Percentiles rank a stretch among this genome's conserved stretches.
Conservation (phyloP, 129 eudicot species). For the Deinandra increscens region DNA sequence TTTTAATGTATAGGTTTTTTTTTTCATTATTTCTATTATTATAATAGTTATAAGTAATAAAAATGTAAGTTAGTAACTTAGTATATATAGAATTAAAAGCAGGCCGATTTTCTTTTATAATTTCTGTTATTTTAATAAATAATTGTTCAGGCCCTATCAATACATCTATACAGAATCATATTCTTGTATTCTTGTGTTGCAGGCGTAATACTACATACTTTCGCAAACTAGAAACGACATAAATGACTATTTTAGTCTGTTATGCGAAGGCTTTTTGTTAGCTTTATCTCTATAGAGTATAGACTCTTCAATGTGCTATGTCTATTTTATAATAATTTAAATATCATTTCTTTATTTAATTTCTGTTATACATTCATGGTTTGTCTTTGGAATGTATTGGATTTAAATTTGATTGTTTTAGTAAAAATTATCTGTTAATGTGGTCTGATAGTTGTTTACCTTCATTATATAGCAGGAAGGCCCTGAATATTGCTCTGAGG, state of each 20-base stretch:
- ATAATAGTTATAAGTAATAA: neutral
- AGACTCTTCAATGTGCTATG: neutral
- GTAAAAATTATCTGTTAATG: neutral
- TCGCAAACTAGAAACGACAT: neutral
- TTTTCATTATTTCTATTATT: neutral
- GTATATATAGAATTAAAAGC: neutral
- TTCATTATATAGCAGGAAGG: conserved; percentile 36
- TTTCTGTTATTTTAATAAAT: neutral
- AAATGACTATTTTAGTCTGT: neutral
- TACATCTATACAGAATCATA: neutral
- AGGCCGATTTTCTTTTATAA: neutral
- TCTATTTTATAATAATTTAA: neutral
- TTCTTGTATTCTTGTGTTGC: neutral
- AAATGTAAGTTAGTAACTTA: neutral
- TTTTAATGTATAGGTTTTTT: neutral
- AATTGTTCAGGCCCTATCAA: neutral
- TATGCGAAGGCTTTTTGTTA: neutral
- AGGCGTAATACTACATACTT: neutral
- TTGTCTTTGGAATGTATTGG: neutral
- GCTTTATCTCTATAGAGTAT: neutral
- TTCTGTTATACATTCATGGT: neutral
- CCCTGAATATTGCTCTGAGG: conserved; percentile 65
- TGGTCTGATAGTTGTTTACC: conserved; percentile 3
- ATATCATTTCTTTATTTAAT: neutral
- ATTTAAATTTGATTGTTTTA: neutral